Conservation (phyloP, 176 grass and related monocot species). For the Musa acuminata region DNA sequence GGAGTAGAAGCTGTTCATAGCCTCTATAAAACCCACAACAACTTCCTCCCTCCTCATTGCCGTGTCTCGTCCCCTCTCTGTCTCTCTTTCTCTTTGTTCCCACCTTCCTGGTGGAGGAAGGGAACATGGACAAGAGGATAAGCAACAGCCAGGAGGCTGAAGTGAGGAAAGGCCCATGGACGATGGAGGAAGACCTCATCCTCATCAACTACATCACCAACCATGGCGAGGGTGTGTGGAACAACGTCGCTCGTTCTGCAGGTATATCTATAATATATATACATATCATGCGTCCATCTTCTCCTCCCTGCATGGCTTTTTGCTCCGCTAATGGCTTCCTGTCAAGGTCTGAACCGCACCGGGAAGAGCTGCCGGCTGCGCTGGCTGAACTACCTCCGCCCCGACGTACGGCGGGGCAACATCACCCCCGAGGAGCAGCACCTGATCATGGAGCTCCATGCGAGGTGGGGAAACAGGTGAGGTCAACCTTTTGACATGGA, state of each 20-base stretch:
- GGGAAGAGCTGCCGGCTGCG: conserved; percentile 31
- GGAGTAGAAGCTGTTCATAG: neutral
- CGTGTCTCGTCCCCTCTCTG: neutral
- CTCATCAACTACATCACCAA: conserved; percentile 21
- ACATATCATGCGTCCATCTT: neutral
- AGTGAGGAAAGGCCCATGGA: conserved; percentile 23
- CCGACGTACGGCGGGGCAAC: conserved; percentile 23
- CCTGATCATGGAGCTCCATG: conserved; percentile 28
- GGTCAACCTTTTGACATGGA: neutral
- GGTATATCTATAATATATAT: neutral
- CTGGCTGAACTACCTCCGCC: conserved; percentile 29
- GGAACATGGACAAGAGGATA: conserved; percentile 7
- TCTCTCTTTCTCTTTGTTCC: neutral
- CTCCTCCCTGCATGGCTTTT: neutral
- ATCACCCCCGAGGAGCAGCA: conserved; percentile 27
- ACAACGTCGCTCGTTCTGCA: conserved; percentile 18
- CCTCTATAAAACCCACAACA: conserved; percentile 12
- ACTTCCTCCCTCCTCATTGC: neutral
- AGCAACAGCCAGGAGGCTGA: conserved; percentile 12
- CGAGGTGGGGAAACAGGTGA: conserved; percentile 31
- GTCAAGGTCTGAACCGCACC: conserved; percentile 21
- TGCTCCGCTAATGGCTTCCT: neutral
- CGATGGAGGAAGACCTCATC: conserved; percentile 24
- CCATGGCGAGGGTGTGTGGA: conserved; percentile 22
- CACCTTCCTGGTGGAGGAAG: neutral